Evolutionary conservation across 2,329 filamentous ascomycete species (phyloP).

Genomic region (Fusarium xyrophilum): DNA sequence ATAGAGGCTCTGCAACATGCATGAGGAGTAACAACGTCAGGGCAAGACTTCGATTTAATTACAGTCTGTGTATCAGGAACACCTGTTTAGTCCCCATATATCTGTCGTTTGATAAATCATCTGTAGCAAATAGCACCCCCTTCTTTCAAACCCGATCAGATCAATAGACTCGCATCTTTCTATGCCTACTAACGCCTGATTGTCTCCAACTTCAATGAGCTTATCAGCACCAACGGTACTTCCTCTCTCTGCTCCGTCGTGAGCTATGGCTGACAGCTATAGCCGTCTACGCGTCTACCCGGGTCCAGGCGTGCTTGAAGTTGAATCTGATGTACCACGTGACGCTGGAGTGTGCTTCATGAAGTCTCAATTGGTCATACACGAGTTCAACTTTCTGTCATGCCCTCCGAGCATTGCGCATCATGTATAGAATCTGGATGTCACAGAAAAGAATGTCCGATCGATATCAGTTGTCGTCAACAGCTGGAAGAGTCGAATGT

Average conservation of each 20-base stretch:
- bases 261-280: conserved; percentile 54
- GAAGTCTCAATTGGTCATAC: conserved; percentile 47
- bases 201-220: conserved; percentile 49
- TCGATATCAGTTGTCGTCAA: conserved; percentile 68
- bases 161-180: conserved; percentile 41
- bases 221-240: conserved; percentile 56
- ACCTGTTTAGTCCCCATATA: background rate
- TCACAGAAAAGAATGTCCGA: conserved; percentile 65
- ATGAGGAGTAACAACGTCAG: background rate
- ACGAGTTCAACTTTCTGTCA: background rate
- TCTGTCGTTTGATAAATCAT: background rate
- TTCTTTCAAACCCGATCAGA: conserved; percentile 10
- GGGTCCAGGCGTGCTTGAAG: conserved; percentile 50
- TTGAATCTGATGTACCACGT: conserved; percentile 50
- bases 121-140: background rate
- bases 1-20: background rate
- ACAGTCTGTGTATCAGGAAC: background rate
- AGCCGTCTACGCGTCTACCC: conserved; percentile 59
- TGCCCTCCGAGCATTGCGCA: background rate
- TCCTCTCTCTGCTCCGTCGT: conserved; percentile 57
- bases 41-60: background rate
- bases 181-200: conserved; percentile 24
- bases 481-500: conserved; percentile 60
- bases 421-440: conserved; percentile 14
- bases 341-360: conserved; percentile 52